Evolutionary conservation across 345 rosid genomes (phyloP).

Genomic region (Geranium brycei): DNA sequence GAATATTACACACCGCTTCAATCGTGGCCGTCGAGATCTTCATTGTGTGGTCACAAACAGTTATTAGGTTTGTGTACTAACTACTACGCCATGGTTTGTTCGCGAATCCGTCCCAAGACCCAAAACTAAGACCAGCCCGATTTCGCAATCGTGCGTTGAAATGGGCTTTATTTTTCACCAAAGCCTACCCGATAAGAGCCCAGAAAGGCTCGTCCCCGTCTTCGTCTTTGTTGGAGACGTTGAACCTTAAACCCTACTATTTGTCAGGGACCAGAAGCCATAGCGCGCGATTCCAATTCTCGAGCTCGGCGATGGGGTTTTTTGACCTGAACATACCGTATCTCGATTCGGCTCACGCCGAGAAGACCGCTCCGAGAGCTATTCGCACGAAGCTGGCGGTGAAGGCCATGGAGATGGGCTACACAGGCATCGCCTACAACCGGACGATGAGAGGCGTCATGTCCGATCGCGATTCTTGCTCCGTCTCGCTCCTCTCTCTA

Average conservation of each 20-base stretch:
- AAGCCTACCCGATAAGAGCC: too few species aligned
- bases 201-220: not conserved
- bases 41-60: too few species aligned
- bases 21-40: too few species aligned
- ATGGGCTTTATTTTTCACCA: too few species aligned
- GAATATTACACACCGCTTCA: too few species aligned
- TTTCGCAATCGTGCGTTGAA: too few species aligned
- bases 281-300: not conserved
- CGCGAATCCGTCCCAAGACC: too few species aligned
- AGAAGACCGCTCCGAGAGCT: constrained; percentile 17
- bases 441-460: constrained; percentile 38
- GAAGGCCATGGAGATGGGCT: constrained; percentile 79
- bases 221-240: too few species aligned
- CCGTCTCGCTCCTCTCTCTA: constrained; percentile 45
- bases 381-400: constrained; percentile 36
- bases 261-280: not conserved
- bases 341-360: constrained; percentile 19
- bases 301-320: constrained; percentile 39
- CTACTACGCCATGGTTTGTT: too few species aligned
- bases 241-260: not conserved
- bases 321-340: constrained; percentile 68
- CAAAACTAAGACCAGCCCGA: too few species aligned
- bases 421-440: constrained; percentile 51
- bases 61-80: too few species aligned
- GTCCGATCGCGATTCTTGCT: constrained; percentile 52